Base-by-base conservation (phyloP, 352 stramenopile genomes). In the Pythium folliculosum region DNA sequence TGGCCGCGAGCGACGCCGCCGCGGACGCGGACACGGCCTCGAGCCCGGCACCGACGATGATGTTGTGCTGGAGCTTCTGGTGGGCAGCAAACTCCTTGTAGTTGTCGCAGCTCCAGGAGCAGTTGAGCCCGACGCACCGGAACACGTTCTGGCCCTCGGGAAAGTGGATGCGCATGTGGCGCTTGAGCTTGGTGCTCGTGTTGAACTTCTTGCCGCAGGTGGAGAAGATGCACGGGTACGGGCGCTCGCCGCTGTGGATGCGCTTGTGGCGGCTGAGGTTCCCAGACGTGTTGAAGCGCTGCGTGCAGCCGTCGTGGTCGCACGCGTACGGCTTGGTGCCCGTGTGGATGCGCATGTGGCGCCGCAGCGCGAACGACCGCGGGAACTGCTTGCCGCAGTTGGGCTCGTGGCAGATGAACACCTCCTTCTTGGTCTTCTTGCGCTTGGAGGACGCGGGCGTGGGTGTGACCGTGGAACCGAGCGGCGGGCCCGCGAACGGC, bases 181-280 rank as follows among this genome's bases (percentile, higher is more conserved):
- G 77, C 75, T 94, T 93, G 51, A 96, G 78, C 72, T 96, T 96
- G n/a, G 86, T 94, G 72, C 85, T 94, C 25, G 86, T 96, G 71
- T 93, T 94, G 65, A 96, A 96, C 43, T 81, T 78, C 70, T 96
- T 96, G 67, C 78, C 82, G 71, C 88, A 96, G 9, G 67, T 88
- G 9, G 81, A 68, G 43, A 91, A 91, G 51, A 86, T 81, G 50
- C 88, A 96, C 38, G 82, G 82, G 69, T 94, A 96, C 23, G 88
- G 88, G 5, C 86, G 77, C 63, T 93, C 88, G 51, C 88, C 88
- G 48, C 79, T 92, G 72, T 96, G 88, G 68, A 94, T 96, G 69
- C 87, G 86, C 65, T 94, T 94, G 75, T 96, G 88, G 55, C 88
- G 84, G 60, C 84, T 94, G 12, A 96, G 60, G 68, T 96, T 96